Evolutionary conservation across 768 basidiomycete genomes (phyloP), one percentile per base, ranked within the genome.

Genomic region (Suillus ampliporus): DNA sequence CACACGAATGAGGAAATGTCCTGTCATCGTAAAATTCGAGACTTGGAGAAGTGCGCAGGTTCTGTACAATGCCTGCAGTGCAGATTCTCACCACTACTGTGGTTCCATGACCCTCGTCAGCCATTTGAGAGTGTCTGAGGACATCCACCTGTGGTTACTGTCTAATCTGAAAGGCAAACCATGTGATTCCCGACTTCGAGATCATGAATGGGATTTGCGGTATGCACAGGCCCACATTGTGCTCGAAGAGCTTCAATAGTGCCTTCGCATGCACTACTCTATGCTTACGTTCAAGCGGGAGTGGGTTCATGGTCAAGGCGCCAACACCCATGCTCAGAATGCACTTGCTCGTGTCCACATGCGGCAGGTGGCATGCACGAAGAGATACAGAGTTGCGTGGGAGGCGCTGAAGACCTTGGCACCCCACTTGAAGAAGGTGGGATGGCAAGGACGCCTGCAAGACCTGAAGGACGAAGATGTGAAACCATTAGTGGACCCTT

Each of bases 141-240:
- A 62, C 21, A 53, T 61, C 50, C 2, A 17, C 21, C 64, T 66
- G 28, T 34, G 11, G 21, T 43, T 64, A 2, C 64, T 50, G 9
- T 65, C 64, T 34, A 40, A 19, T 34, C 17, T 65, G 26, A n/a
- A 44, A 37, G 11, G 31, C n/a, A 31, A 31, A 37, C 51, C 51
- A 21, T 34, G 54, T 57, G 35, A 57, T 14, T 3, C 54, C 35
- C n/a, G 8, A n/a, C 35, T 34, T 15, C 54, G 7, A 15, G 40
- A 1, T 57, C 4, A 57, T 13, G 37, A 38, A 57, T 57, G 54
- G 54, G 23, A 43, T 15, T 37, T 66, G 28, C 60, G 52, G 19
- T 35, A 23, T 31, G 65, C 52, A 11, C 65, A 66, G 37, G 64
- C 65, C n/a, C n/a, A 48, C 0, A 41, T 66, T 23, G 53, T n/a